Conservation (phyloP, 139 green algal species). For the Dunaliella primolecta region DNA sequence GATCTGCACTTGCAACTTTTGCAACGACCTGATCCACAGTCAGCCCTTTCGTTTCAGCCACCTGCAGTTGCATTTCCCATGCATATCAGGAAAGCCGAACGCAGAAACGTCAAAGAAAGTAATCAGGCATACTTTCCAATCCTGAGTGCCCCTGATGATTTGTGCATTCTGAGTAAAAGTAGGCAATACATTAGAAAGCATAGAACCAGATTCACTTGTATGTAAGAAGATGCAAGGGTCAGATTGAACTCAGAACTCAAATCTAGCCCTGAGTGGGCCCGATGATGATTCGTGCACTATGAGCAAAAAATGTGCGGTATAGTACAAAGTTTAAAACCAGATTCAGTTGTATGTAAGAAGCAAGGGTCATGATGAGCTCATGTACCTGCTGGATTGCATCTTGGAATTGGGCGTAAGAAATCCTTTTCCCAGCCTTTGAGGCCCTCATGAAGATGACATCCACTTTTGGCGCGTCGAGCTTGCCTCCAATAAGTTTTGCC, state of each 20-base stretch:
- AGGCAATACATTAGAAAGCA: neutral
- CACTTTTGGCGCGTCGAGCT: neutral
- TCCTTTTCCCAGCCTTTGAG: neutral
- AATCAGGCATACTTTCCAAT: neutral
- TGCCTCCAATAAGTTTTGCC: neutral
- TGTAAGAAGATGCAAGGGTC: too few species aligned
- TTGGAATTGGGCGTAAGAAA: neutral
- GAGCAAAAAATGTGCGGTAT: too few species aligned
- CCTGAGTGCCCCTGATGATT: too few species aligned
- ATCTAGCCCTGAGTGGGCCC: neutral
- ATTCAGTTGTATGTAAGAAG: neutral
- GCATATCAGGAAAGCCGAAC: too few species aligned
- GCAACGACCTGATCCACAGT: neutral
- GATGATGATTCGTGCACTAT: too few species aligned
- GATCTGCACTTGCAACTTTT: neutral
- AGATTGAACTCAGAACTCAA: too few species aligned
- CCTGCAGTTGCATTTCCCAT: too few species aligned
- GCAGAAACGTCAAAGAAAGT: too few species aligned
- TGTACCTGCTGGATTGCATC: neutral
- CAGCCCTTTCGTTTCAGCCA: neutral
- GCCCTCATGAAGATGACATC: neutral
- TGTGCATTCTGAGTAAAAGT: neutral
- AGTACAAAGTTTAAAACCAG: too few species aligned
- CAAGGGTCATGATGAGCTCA: neutral
- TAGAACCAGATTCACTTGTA: too few species aligned